Conservation (phyloP, 331 rosid genomes). For the Rhamnella rubrinervis region DNA sequence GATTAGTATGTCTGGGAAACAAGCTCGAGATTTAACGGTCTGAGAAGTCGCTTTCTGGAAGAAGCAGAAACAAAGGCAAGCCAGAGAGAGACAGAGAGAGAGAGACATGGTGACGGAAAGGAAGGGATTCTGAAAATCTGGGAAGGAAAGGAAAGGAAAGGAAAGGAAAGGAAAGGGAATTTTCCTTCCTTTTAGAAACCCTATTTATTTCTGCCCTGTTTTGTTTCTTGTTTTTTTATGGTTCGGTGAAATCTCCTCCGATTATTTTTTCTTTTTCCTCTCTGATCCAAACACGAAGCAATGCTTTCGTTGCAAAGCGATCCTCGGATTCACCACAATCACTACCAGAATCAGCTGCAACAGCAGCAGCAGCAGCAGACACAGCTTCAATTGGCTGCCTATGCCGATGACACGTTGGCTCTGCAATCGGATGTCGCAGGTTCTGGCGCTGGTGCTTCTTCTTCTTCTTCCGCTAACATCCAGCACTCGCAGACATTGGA, state of each 20-base stretch:
- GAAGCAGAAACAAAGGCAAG: background rate
- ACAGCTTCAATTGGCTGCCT: background rate
- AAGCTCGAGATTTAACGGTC: slow-evolving; percentile 6
- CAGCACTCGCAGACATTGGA: slow-evolving; percentile 16
- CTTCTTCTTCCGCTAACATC: slow-evolving; percentile 5
- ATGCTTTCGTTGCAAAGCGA: slow-evolving; percentile 13
- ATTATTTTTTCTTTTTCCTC: background rate
- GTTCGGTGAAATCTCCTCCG: background rate
- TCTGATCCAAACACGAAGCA: slow-evolving; percentile 1
- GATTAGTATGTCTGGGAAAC: background rate
- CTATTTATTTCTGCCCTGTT: background rate
- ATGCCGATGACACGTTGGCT: slow-evolving; percentile 3
- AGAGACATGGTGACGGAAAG: slow-evolving; percentile 1
- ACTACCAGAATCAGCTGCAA: slow-evolving; percentile 4
- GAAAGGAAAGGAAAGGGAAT: background rate
- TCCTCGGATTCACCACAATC: slow-evolving; percentile 3
- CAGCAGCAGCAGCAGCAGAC: background rate
- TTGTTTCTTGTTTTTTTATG: background rate
- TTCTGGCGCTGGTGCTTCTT: background rate
- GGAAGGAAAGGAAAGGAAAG: background rate
- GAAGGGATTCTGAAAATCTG: background rate
- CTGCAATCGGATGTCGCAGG: slow-evolving; percentile 3
- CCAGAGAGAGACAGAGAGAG: no score
- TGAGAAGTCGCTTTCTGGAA: background rate
- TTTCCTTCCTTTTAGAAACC: no score